Percentiles rank a stretch among this genome's conserved stretches.
Evolutionary conservation across 1,284 basidiomycete species (phyloP).

Genomic region (Coniophora puteana): DNA sequence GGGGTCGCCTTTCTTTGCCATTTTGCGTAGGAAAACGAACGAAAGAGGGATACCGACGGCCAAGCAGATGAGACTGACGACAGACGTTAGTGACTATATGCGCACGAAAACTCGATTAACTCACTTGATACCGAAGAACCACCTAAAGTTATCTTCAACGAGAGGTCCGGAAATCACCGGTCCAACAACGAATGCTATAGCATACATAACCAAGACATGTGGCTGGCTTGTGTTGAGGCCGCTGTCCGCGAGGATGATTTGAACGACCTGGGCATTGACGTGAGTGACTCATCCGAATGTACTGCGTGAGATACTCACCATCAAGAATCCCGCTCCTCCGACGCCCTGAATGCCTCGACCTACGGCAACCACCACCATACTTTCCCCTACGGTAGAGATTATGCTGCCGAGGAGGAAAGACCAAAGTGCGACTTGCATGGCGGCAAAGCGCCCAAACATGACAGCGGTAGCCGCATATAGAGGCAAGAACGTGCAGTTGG

Average conservation of each 20-base stretch:
- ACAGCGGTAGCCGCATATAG: conserved; percentile 47
- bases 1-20: conserved; percentile 22
- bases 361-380: conserved; percentile 42
- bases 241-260: conserved; percentile 46
- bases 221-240: conserved; percentile 41
- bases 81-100: background rate
- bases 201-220: conserved; percentile 38
- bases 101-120: too few relatives aligned
- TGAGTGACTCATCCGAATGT: background rate
- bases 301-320: conserved; percentile 27
- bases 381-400: conserved; percentile 41
- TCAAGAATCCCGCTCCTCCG: conserved; percentile 45
- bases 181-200: conserved; percentile 40
- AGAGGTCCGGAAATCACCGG: conserved; percentile 45
- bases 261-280: conserved; percentile 30
- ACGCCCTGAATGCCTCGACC: conserved; percentile 47
- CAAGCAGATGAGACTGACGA: conserved; percentile 22
- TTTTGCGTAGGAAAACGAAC: conserved; percentile 38
- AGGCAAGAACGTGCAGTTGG: conserved; percentile 50
- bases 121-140: conserved; percentile 55
- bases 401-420: conserved; percentile 45
- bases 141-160: conserved; percentile 38
- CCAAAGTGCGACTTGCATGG: conserved; percentile 39
- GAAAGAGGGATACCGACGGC: conserved; percentile 34
- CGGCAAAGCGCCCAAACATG: conserved; percentile 43